These are phyloP conservation scores for Tolypocladium guangdongense DNA, from an alignment of 2,329 filamentous ascomycete species.

Conservation along the genomic window DNA sequence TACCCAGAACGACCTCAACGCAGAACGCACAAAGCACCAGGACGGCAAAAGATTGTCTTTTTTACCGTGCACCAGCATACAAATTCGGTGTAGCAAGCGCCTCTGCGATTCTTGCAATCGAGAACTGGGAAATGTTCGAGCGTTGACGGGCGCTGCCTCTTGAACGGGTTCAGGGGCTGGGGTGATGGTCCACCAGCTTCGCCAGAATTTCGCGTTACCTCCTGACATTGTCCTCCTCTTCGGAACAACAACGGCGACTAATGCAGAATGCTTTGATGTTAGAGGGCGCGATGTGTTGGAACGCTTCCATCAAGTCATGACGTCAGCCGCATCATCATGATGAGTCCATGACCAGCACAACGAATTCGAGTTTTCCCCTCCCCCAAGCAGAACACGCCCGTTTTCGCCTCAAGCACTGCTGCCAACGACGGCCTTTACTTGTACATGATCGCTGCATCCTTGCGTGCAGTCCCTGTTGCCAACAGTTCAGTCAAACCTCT, in stretches of 20 bases:
- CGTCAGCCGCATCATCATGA: not conserved
- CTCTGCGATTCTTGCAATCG: not conserved
- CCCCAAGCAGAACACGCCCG: not conserved
- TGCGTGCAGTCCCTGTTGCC: not conserved
- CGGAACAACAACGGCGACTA: too few relatives aligned
- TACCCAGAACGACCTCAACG: constrained; percentile 18
- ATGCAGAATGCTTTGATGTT: not conserved
- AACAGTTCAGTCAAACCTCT: not conserved
- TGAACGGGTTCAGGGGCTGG: not conserved
- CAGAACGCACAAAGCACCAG: not conserved
- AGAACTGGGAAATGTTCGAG: not conserved
- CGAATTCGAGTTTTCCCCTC: not conserved
- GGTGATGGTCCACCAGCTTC: not conserved
- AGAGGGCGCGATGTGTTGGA: not conserved
- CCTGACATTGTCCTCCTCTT: too few relatives aligned
- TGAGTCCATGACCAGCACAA: not conserved
- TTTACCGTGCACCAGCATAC: too few relatives aligned
- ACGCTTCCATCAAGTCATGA: not conserved
- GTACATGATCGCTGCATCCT: not conserved
- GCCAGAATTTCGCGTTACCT: too few relatives aligned
- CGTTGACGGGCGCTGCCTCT: not conserved
- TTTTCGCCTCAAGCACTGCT: not conserved
- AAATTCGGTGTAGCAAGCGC: not conserved
- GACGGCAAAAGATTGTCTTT: too few relatives aligned
- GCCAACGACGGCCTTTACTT: too few relatives aligned